Conservation (phyloP, 345 rosid genomes). For the Mercurialis annua region DNA sequence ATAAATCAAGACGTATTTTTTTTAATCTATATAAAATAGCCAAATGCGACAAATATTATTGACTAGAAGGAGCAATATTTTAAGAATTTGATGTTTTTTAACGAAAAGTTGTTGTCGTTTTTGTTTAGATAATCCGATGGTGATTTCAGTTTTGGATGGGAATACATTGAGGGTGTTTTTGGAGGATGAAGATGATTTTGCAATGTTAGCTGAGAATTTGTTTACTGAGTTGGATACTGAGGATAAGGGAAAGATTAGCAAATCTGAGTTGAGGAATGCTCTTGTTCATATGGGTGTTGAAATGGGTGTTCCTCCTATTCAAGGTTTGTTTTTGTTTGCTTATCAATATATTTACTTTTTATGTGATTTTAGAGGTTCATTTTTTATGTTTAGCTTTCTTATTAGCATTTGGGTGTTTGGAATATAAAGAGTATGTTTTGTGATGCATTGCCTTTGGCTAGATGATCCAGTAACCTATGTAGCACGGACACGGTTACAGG, state of each 20-base stretch:
- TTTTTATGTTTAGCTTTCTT: background rate
- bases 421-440: background rate
- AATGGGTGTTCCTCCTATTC: constrained; percentile 82
- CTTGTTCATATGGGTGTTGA: constrained; percentile 75
- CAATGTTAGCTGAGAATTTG: constrained; percentile 84
- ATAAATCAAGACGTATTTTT: background rate
- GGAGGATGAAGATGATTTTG: constrained; percentile 95
- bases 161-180: constrained; percentile 47
- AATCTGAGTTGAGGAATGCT: constrained; percentile 53
- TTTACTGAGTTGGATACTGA: constrained; percentile 80
- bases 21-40: too few species aligned
- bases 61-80: too few species aligned
- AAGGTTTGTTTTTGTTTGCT: constrained; percentile 50
- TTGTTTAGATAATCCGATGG: constrained; percentile 56
- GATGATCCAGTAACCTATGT: too few species aligned
- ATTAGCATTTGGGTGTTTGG: background rate
- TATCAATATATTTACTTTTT: background rate
- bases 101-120: background rate
- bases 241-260: constrained; percentile 78
- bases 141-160: constrained; percentile 66
- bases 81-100: background rate
- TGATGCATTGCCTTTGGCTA: background rate
- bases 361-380: background rate
- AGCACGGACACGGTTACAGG: too few species aligned
- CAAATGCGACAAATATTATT: too few species aligned